Conservation (phyloP, 495 filamentous ascomycete genomes). For the Penicillium verhagenii region DNA sequence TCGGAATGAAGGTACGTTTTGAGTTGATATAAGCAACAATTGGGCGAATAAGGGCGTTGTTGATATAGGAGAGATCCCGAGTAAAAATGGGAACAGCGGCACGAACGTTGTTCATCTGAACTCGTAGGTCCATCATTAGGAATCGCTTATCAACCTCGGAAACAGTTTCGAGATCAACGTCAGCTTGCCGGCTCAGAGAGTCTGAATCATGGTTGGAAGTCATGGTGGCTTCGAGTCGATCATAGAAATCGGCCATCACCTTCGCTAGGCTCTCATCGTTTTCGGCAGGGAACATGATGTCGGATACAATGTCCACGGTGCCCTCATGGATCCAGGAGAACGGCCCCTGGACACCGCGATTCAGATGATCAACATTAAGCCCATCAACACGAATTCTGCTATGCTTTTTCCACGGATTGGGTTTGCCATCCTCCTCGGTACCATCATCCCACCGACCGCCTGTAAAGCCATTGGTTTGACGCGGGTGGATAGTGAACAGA, state of each 20-base stretch:
- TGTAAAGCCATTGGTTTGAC: conserved; percentile 74
- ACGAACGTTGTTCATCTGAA: conserved; percentile 88
- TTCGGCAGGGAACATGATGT: conserved; percentile 88
- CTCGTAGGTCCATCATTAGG: conserved; percentile 82
- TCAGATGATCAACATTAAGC: conserved; percentile 92
- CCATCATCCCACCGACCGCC: conserved; percentile 55
- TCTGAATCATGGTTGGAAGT: conserved; percentile 61
- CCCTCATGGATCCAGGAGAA: conserved; percentile 98
- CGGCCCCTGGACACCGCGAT: conserved; percentile 87
- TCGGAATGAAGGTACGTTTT: conserved; percentile 86
- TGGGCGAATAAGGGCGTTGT: conserved; percentile 89
- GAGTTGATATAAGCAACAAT: conserved; percentile 99
- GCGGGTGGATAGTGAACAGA: conserved; percentile 93
- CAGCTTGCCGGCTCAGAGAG: conserved; percentile 9
- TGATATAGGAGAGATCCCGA: conserved; percentile 86
- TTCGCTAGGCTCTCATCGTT: conserved; percentile 84
- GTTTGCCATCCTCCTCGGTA: conserved; percentile 49
- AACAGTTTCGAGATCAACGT: conserved; percentile 13
- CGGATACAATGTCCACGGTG: conserved; percentile 93
- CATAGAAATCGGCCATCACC: conserved; percentile 91
- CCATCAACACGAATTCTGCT: conserved; percentile 88
- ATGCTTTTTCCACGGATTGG: conserved; percentile 83
- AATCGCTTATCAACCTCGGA: conserved; percentile 60
- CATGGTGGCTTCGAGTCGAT: conserved; percentile 88
- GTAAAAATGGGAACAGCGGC: conserved; percentile 92